Evolutionary conservation across 768 basidiomycete species (phyloP).

Genomic region (Mycena rosella): DNA sequence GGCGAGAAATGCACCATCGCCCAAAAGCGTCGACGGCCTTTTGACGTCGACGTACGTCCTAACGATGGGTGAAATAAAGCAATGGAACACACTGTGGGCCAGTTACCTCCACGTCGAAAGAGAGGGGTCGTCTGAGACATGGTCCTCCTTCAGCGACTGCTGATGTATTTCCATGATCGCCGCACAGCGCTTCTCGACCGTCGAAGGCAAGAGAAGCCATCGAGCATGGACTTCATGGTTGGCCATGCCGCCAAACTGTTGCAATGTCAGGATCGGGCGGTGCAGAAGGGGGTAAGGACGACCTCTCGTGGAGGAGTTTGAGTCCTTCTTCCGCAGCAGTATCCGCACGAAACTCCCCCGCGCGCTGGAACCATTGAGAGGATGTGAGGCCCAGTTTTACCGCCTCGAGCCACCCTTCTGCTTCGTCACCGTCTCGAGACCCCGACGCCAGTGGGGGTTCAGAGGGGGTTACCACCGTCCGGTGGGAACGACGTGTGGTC

Average conservation of each 20-base stretch:
- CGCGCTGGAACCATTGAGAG: background rate
- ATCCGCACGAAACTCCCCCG: background rate
- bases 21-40: too few species aligned
- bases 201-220: background rate
- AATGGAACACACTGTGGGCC: too few species aligned
- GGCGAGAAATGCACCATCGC: too few species aligned
- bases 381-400: background rate
- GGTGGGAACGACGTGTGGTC: background rate
- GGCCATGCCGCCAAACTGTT: background rate
- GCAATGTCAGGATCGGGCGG: background rate
- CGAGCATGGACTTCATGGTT: background rate
- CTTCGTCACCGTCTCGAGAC: too few species aligned
- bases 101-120: too few species aligned
- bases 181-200: background rate
- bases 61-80: too few species aligned
- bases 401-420: too few species aligned
- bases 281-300: background rate
- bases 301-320: background rate
- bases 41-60: too few species aligned
- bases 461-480: background rate
- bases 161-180: background rate
- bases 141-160: background rate
- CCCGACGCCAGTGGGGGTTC: background rate
- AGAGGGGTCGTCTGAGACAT: too few species aligned
- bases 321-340: background rate